These are phyloP conservation scores for Populus trichocarpa DNA, from an alignment of 441 rosid genomes.

Conservation along the genomic window DNA sequence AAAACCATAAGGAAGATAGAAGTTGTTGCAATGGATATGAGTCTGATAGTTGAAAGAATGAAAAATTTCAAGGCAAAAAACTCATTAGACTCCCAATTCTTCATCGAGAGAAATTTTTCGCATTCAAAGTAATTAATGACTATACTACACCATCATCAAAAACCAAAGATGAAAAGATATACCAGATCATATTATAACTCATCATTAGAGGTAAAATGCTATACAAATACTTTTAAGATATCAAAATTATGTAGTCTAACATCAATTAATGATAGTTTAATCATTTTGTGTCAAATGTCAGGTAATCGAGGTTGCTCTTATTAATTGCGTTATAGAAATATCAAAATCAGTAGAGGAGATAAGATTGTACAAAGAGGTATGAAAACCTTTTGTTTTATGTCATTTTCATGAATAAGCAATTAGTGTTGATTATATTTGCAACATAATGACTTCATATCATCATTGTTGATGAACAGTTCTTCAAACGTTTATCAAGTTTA, in stretches of 20 bases:
- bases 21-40: no score
- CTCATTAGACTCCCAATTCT: neutral
- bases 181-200: constrained; percentile 54
- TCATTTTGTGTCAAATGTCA: constrained; percentile 11
- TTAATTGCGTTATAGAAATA: constrained; percentile 78
- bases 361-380: no score
- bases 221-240: neutral
- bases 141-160: constrained; percentile 31
- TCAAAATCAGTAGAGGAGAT: constrained; percentile 72
- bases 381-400: no score
- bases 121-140: neutral
- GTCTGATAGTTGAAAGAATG: constrained; percentile 55
- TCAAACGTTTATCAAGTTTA: no score
- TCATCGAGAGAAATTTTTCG: neutral
- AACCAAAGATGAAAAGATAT: constrained; percentile 44
- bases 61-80: constrained; percentile 55
- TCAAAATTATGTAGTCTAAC: neutral
- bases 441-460: no score
- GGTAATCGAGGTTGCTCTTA: constrained; percentile 71
- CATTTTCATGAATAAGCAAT: no score
- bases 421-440: no score
- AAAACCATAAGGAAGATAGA: no score
- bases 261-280: constrained; percentile 1
- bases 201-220: constrained; percentile 61
- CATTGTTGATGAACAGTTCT: no score